Percentiles rank a stretch among this genome's conserved stretches.
phyloP scores from a whole-genome alignment of 1,284 basidiomycete genomes.

The Sporisorium iseilematis-ciliati region DNA sequence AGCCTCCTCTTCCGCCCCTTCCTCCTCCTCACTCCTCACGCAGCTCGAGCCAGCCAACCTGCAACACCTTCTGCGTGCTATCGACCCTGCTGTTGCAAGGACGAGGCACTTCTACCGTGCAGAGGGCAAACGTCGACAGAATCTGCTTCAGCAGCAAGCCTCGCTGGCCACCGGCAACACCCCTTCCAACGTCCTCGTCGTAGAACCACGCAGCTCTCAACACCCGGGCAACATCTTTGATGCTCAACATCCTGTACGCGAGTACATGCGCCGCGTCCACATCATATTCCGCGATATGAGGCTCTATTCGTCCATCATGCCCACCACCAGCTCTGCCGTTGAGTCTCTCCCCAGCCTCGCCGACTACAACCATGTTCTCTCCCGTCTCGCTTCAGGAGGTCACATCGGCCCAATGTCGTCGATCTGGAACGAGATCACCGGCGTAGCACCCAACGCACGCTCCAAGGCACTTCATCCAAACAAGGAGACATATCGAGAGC shows the following conservation, averaged over 20 bases:
- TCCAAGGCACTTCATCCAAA: constrained; percentile 36
- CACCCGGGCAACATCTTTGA: constrained; percentile 41
- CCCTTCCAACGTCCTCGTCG: constrained; percentile 24
- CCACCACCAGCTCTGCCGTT: constrained; percentile 25
- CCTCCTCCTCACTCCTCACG: constrained; percentile 31
- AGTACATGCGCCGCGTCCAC: constrained; percentile 54
- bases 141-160: constrained; percentile 26
- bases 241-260: constrained; percentile 25
- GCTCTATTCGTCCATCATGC: constrained; percentile 27
- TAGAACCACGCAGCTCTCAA: constrained; percentile 24
- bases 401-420: constrained; percentile 55
- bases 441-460: constrained; percentile 10
- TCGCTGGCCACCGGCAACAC: constrained; percentile 15
- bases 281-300: constrained; percentile 57
- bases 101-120: constrained; percentile 28
- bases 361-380: constrained; percentile 60
- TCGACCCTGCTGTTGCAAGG: constrained; percentile 42
- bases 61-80: constrained; percentile 51
- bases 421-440: constrained; percentile 57
- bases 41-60: constrained; percentile 42
- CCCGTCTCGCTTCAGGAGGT: constrained; percentile 51
- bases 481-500: constrained; percentile 50
- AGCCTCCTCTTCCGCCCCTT: constrained; percentile 9
- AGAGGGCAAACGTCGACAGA: constrained; percentile 36
- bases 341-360: constrained; percentile 34